phyloP scores from a whole-genome alignment of 805 yeast genomes.

The Wickerhamiella allomyrinae region DNA sequence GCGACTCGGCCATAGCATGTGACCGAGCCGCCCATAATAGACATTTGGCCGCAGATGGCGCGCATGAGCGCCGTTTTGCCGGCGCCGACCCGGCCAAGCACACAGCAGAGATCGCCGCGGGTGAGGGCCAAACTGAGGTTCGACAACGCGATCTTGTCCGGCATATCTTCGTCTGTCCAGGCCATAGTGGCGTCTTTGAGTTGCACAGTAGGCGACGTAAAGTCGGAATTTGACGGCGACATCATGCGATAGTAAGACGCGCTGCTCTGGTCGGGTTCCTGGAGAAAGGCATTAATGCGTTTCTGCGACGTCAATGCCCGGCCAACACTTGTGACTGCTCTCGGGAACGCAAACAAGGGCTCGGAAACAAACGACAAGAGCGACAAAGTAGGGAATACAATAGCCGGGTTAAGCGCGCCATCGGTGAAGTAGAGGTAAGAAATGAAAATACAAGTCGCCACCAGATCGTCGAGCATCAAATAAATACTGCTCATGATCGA shows the following conservation, averaged over 20 bases:
- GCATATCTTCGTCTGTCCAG: slow-evolving; percentile 8
- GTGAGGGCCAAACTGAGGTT: slow-evolving; percentile 47
- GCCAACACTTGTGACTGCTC: slow-evolving; percentile 9
- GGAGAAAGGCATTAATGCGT: slow-evolving; percentile 13
- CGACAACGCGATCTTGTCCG: slow-evolving; percentile 36
- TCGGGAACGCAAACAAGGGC: slow-evolving; percentile 12
- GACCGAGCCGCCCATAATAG: slow-evolving; percentile 54
- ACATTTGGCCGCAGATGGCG: slow-evolving; percentile 64
- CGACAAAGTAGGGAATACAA: slow-evolving; percentile 52
- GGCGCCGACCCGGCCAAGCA: slow-evolving; percentile 80
- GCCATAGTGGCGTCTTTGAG: slow-evolving; percentile 5
- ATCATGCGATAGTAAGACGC: slow-evolving; percentile 6
- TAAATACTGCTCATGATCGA: slow-evolving; percentile 71
- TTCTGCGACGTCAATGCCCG: slow-evolving; percentile 10
- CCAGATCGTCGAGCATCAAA: slow-evolving; percentile 68
- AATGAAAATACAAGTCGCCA: slow-evolving; percentile 76
- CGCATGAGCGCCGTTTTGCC: slow-evolving; percentile 80
- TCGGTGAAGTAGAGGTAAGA: slow-evolving; percentile 48
- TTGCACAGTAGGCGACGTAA: slow-evolving; percentile 4
- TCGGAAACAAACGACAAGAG: slow-evolving; percentile 44
- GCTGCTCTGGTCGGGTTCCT: slow-evolving; percentile 9
- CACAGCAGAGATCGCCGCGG: slow-evolving; percentile 69
- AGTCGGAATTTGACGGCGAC: background rate
- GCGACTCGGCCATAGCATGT: slow-evolving; percentile 57
- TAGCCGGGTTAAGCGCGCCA: slow-evolving; percentile 65